Base-by-base conservation (phyloP, 192 early-diverging fungal genomes). In the Neocallimastix lanati region DNA sequence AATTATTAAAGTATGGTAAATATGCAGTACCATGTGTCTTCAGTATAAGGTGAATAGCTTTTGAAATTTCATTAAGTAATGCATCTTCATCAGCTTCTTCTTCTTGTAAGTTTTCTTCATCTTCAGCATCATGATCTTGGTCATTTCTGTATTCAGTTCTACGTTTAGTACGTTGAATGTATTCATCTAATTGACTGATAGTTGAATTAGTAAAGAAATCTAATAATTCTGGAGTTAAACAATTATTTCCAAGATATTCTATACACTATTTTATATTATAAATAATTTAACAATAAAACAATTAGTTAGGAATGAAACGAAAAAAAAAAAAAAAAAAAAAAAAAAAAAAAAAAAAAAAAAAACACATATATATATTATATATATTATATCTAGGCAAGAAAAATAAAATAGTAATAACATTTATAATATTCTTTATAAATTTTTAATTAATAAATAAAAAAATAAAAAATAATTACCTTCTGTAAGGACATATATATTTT, bases 101-200 rank as follows among this genome's bases (percentile, higher is more conserved):
- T 81, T 92, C 93, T 78, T 88, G 84, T 77, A 96, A 85, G 36
- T 89, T 88, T 81, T 98, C 96, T 81, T 98, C 98, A 81, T 96
- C 95, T 81, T 97, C 96, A 21, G 90, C 93, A 82, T 98, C 96
- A 83, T 93, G 91, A 83, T 98, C 96, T 29, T 88, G 88, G 76
- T 89, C 91, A 28, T 88, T 87, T 2, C 93, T 90, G 13, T 88
- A 86, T 27, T 89, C 92, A 88, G 80, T 91, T 78, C 96, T 92
- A 77, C 91, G 88, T 84, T 91, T 85, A 81, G 92, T 83, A 78
- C 94, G 91, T 82, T 89, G 81, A 81, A 92, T 87, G 85, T 93
- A 96, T 81, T 92, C 94, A 79, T 87, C 86, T 77, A 94, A 85
- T 82, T 95, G 94, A 79, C 83, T 82, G 50, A 92, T 84, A 33